Conservation (phyloP, 1,284 basidiomycete species). For the Puccinia hordei region DNA sequence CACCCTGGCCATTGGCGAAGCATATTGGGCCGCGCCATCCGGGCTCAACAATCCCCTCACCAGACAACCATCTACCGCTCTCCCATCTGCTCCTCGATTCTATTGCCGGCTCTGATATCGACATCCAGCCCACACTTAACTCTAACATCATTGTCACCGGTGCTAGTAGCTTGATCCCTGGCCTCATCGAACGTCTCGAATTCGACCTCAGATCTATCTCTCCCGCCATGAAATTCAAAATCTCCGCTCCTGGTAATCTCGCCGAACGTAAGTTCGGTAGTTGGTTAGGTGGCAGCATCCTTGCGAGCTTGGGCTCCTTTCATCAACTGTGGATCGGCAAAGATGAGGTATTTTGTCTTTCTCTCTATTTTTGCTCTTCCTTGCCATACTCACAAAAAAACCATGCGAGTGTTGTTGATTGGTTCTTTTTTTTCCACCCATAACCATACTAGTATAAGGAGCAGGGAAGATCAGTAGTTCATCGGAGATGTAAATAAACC, state of each 20-base stretch:
- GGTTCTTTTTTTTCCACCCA: neutral
- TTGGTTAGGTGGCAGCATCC: slow-evolving; percentile 90
- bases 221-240: slow-evolving; percentile 71
- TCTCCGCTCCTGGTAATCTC: slow-evolving; percentile 84
- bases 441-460: slow-evolving; percentile 36
- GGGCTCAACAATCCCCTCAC: slow-evolving; percentile 59
- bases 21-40: slow-evolving; percentile 23
- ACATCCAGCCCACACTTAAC: slow-evolving; percentile 83
- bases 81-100: slow-evolving; percentile 77
- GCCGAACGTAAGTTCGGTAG: slow-evolving; percentile 82
- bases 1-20: slow-evolving; percentile 16
- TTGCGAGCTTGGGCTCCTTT: slow-evolving; percentile 90
- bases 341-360: slow-evolving; percentile 65
- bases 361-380: neutral
- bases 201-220: slow-evolving; percentile 76
- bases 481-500: slow-evolving; percentile 46
- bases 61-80: slow-evolving; percentile 67
- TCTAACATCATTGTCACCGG: slow-evolving; percentile 93
- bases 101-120: slow-evolving; percentile 82
- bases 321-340: slow-evolving; percentile 92
- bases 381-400: too few species aligned
- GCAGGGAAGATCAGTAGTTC: slow-evolving; percentile 42
- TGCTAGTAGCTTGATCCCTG: slow-evolving; percentile 81
- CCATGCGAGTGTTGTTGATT: neutral
- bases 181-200: slow-evolving; percentile 80